Evolutionary conservation across 805 yeast genomes (phyloP), one percentile per base, ranked within the genome.

Genomic region (Debaryomyces maramus): DNA sequence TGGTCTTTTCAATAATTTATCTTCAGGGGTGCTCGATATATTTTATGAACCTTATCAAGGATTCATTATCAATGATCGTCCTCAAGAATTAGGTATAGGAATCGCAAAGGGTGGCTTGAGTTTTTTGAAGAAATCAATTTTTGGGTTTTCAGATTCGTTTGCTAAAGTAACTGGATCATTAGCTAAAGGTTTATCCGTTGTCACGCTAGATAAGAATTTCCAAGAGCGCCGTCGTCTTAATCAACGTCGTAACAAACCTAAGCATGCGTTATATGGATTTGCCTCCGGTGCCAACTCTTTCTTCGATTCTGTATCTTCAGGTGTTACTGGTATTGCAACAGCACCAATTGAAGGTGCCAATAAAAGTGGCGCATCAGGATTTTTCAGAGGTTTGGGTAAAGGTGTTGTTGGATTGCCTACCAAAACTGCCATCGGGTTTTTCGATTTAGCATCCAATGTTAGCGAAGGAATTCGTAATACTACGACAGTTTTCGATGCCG

Each of bases 41-140:
- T 93, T 93, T 60, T 93, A 93, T 58, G 98, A 91, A 57, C 99
- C 99, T 3, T 93, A 91, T 55, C 93, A 89, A 57, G 99, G 99
- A 0, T 87, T 88, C 51, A 80, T 91, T 35, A 79, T 93, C 78
- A 91, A 85, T 46, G 99, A 93, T 60, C 70, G 97, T 27, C 99
- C 99, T 1, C 96, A 88, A 55, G 99, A 95, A 51, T 68, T 93
- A 28, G 98, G 99, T 29, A 86, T 93, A 43, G 95, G 96, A 3
- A 62, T 93, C 32, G 99, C 99, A 1, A 91, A 89, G 58, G 99
- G 99, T 43, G 96, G 98, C 0, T 65, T 88, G 46, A 87, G 96
- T 61, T 93, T 93, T 67, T 73, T 95, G 57, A 90, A 91, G 58
- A 93, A 93, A 65, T 85, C 97, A 0, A 91, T 93, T 0, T 95